Percentiles rank a stretch among this genome's conserved stretches.
These are phyloP conservation scores for Pleurozium schreberi DNA, from an alignment of 225 moss, liverwort and hornwort species.

Conservation along the genomic window DNA sequence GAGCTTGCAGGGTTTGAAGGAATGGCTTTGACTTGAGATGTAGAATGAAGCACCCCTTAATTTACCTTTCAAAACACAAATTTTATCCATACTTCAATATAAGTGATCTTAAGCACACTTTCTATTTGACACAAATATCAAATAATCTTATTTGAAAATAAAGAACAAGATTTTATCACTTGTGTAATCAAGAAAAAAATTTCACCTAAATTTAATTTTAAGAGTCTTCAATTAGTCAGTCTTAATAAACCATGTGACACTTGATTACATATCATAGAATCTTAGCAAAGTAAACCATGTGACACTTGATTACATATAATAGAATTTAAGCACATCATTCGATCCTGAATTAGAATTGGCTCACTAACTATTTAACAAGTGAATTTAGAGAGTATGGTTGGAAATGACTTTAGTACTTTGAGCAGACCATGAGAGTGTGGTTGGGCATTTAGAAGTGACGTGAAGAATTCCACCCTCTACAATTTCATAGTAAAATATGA, in stretches of 20 bases:
- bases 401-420: background rate
- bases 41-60: accelerated
- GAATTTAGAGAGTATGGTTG: background rate
- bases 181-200: background rate
- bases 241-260: background rate
- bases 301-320: too few relatives aligned
- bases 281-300: too few relatives aligned
- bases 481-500: background rate
- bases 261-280: too few relatives aligned
- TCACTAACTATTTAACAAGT: background rate
- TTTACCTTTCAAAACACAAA: background rate
- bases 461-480: background rate
- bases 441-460: background rate
- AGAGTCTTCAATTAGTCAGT: background rate
- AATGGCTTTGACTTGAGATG: background rate
- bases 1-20: background rate
- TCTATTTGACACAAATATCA: accelerated
- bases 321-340: too few relatives aligned
- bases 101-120: background rate
- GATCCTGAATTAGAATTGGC: accelerated
- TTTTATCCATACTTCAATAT: background rate
- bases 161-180: background rate
- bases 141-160: background rate
- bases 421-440: background rate
- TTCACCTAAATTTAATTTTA: background rate